phyloP scores from a whole-genome alignment of 331 rosid species.

The Malus hybrid region DNA sequence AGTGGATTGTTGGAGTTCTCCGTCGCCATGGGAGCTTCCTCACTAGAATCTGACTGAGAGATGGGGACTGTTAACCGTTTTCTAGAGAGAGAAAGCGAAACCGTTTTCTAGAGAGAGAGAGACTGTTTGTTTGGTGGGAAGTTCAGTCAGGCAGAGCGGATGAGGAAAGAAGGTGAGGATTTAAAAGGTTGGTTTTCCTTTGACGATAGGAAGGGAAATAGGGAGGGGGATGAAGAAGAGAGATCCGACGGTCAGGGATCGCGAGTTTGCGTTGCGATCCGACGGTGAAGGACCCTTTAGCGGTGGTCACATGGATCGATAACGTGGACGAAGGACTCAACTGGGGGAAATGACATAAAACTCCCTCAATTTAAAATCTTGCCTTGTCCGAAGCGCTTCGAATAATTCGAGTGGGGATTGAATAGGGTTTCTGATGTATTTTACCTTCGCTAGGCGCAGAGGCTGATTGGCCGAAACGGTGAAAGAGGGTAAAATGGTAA shows the following conservation, averaged over 20 bases:
- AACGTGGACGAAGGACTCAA: slow-evolving; percentile 20
- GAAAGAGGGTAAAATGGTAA: neutral
- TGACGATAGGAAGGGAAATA: slow-evolving; percentile 20
- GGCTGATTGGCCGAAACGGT: neutral
- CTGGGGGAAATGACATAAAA: neutral
- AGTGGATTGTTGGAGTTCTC: slow-evolving; percentile 15
- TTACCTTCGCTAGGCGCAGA: neutral
- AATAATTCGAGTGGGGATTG: neutral
- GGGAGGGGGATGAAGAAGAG: neutral
- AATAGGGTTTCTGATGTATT: neutral
- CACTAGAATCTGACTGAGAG: neutral
- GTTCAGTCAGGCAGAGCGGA: slow-evolving; percentile 8
- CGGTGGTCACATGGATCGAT: slow-evolving; percentile 26
- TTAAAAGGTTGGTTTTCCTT: slow-evolving; percentile 26
- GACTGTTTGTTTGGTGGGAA: slow-evolving; percentile 19
- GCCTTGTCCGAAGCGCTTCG: slow-evolving; percentile 7
- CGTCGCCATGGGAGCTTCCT: slow-evolving; percentile 26
- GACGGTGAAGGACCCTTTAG: neutral
- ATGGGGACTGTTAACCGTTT: neutral
- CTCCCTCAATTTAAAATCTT: slow-evolving; percentile 13
- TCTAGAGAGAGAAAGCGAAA: neutral
- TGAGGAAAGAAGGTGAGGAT: slow-evolving; percentile 15
- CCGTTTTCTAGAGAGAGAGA: neutral
- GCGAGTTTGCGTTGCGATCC: neutral
- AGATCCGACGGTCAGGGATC: slow-evolving; percentile 38